A percentile compares a stretch with the other conserved stretches of the same genome.
These are phyloP conservation scores for Melanopsichium pennsylvanicum DNA, from an alignment of 1,284 basidiomycete species.

Conservation along the genomic window DNA sequence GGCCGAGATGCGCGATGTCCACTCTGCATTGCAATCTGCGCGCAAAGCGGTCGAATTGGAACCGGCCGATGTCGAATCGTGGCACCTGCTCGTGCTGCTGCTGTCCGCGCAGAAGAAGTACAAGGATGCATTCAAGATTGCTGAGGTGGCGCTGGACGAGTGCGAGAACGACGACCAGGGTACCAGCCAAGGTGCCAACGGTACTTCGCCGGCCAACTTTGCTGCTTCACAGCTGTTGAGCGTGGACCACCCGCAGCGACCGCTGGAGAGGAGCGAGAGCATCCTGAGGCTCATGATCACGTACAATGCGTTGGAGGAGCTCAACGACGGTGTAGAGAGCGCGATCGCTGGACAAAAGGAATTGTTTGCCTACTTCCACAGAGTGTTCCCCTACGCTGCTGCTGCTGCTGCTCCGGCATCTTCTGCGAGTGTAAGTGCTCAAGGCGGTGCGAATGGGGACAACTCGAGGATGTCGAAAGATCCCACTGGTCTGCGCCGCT, in stretches of 20 bases:
- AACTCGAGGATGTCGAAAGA: conserved; percentile 17
- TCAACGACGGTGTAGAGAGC: conserved; percentile 83
- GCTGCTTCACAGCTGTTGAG: conserved; percentile 68
- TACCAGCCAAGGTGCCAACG: conserved; percentile 66
- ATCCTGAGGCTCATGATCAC: conserved; percentile 87
- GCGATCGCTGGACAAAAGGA: conserved; percentile 85
- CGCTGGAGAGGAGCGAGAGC: conserved; percentile 76
- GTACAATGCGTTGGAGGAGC: conserved; percentile 81
- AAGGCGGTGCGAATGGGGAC: conserved; percentile 1
- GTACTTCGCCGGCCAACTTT: conserved; percentile 55
- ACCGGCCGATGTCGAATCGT: conserved; percentile 77
- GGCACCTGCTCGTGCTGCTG: conserved; percentile 89
- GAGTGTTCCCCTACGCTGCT: conserved; percentile 45
- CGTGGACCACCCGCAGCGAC: conserved; percentile 70
- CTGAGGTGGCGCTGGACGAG: conserved; percentile 72
- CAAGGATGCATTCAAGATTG: conserved; percentile 77
- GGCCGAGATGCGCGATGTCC: conserved; percentile 76
- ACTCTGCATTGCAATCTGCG: conserved; percentile 75
- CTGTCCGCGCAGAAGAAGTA: conserved; percentile 82
- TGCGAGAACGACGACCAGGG: conserved; percentile 58
- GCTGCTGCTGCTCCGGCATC: conserved; percentile 26
- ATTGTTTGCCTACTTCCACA: conserved; percentile 79
- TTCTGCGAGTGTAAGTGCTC: conserved; percentile 6
- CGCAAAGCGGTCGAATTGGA: conserved; percentile 78
- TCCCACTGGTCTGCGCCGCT: conserved; percentile 20